Evolutionary conservation across 2,329 filamentous ascomycete genomes (phyloP), one percentile per base, ranked within the genome.

Genomic region (Xylariaceae sp.): DNA sequence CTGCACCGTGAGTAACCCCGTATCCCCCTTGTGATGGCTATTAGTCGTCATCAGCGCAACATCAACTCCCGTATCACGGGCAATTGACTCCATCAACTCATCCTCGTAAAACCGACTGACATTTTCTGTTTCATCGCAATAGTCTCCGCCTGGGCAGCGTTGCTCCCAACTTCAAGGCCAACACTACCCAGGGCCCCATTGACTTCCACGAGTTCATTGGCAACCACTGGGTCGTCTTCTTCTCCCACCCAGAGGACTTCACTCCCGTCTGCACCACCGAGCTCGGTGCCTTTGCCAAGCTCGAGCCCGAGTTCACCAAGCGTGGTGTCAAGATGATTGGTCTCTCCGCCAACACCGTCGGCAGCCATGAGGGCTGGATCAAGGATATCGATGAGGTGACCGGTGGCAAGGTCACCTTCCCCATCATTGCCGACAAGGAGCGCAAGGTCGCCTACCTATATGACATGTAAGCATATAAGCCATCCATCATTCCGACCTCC

Each of bases 231-330:
- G 85, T 88, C 60, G 84, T 94, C 65, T 80, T 94, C 68, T 93
- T 94, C 81, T 91, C 88, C 37, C 90, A 93, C 78, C 90, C 90
- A 2, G 88, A 88, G 75, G 92, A 96, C 77, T 96, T 90, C 82
- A 96, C 92, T 1, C 92, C 92, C 57, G 92, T 96, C 61, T 97
- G 92, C 83, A 97, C 92, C 65, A 97, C 92, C 57, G 92, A 97
- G 80, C 88, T 97, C 64, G 92, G 92, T 64, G 92, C 92, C 61
- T 95, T 97, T 71, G 89, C 92, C 68, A 94, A 92, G 78, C 82
- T 96, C 64, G 87, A 91, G 79, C 84, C 86, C 70, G 91, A 96
- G 76, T 96, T 97, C 77, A 83, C 86, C 71, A 90, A 89, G 81
- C 87, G 92, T 64, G 86, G 86, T 65, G 90, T 93, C 70, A 95